These are phyloP conservation scores for Eucalyptus caleyi DNA, from an alignment of 345 rosid genomes.

Conservation along the genomic window DNA sequence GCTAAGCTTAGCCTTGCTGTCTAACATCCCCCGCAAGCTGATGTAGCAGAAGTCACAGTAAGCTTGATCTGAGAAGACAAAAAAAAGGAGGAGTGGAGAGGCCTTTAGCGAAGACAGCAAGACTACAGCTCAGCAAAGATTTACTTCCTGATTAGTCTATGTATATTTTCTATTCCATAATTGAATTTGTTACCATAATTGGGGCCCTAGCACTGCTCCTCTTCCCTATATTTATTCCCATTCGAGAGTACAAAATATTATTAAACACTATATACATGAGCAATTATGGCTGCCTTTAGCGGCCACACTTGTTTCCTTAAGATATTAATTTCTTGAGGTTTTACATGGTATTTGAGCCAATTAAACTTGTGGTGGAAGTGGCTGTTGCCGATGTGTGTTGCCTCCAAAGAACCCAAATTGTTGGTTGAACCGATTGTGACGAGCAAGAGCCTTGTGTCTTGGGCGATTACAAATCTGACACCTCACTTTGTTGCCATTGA, in stretches of 20 bases:
- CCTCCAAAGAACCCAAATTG: background rate
- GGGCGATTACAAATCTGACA: background rate
- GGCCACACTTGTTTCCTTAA: background rate
- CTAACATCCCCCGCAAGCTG: too few relatives aligned
- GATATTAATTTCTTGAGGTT: background rate
- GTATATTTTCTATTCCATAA: too few relatives aligned
- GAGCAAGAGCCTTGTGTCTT: fast-evolving
- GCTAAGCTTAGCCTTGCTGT: too few relatives aligned
- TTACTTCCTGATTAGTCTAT: background rate
- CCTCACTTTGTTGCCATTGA: background rate
- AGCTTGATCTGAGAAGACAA: too few relatives aligned
- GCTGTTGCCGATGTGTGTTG: background rate
- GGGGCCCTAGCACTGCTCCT: background rate
- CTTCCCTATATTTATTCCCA: background rate
- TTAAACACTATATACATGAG: too few relatives aligned
- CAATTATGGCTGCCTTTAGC: background rate
- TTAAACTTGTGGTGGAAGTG: background rate
- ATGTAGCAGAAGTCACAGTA: too few relatives aligned
- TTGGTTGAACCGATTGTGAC: background rate
- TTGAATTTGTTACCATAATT: background rate
- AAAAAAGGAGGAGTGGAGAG: background rate
- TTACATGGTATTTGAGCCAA: background rate
- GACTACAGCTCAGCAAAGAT: background rate
- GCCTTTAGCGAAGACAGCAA: background rate
- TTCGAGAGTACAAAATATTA: background rate